These are phyloP conservation scores for Penicillium sp. DNA, from an alignment of 2,329 filamentous ascomycete species.

Conservation along the genomic window DNA sequence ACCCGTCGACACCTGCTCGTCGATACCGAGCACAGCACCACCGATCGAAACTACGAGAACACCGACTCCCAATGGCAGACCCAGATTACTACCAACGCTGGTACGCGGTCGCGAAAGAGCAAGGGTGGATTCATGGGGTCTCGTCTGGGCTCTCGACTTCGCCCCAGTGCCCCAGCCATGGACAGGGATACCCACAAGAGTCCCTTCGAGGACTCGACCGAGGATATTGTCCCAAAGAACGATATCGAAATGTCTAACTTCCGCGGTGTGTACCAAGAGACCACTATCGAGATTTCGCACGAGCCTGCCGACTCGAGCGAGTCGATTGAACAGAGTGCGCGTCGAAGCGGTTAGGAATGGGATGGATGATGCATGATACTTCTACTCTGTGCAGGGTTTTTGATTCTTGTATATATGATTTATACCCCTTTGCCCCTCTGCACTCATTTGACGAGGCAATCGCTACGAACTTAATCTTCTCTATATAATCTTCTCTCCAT, in stretches of 20 bases:
- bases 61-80: conserved; percentile 35
- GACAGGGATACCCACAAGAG: conserved; percentile 28
- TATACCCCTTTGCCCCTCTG: conserved; percentile 1
- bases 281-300: conserved; percentile 47
- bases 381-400: conserved; percentile 1
- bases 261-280: conserved; percentile 46
- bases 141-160: conserved; percentile 24
- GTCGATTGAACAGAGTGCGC: conserved; percentile 10
- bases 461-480: background rate
- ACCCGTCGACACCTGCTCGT: conserved; percentile 60
- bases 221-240: conserved; percentile 45
- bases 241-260: conserved; percentile 38
- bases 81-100: conserved; percentile 28
- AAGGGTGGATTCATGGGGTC: conserved; percentile 25
- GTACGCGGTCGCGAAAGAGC: conserved; percentile 5
- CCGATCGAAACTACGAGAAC: conserved; percentile 33
- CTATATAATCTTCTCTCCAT: background rate
- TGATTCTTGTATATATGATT: conserved; percentile 11
- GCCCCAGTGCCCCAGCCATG: conserved; percentile 22
- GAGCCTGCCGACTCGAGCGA: conserved; percentile 30
- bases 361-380: conserved; percentile 1
- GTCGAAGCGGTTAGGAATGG: conserved; percentile 4
- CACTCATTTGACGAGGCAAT: background rate
- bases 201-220: conserved; percentile 47
- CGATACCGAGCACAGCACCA: conserved; percentile 48